Percentiles rank a stretch among this genome's conserved stretches.
Conservation (phyloP, 2,329 filamentous ascomycete genomes). For the Phyllosticta citriasiana region DNA sequence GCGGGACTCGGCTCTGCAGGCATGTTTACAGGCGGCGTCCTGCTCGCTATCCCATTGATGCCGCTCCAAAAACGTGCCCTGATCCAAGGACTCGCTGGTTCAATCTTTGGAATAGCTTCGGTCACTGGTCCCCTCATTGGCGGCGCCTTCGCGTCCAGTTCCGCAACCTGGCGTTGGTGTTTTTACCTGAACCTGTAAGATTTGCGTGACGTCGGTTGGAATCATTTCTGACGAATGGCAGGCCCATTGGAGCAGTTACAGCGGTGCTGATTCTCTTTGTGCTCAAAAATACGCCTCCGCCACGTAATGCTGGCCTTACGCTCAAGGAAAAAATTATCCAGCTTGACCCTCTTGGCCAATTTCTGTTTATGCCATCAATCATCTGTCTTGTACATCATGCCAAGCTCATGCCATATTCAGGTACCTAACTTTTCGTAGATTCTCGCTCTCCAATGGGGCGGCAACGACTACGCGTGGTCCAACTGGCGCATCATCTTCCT, state of each 20-base stretch:
- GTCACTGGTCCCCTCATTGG: conserved; percentile 42
- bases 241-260: conserved; percentile 38
- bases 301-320: conserved; percentile 21
- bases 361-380: conserved; percentile 36
- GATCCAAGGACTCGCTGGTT: conserved; percentile 24
- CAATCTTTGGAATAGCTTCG: conserved; percentile 39
- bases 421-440: not conserved
- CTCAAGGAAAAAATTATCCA: conserved; percentile 22
- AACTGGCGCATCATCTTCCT: conserved; percentile 37
- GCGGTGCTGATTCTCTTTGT: conserved; percentile 32
- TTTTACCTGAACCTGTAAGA: conserved; percentile 6
- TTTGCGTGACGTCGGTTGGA: not conserved
- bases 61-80: conserved; percentile 34
- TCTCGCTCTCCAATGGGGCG: conserved; percentile 42
- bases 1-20: conserved; percentile 35
- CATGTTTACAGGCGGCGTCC: not conserved
- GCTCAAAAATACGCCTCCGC: conserved; percentile 15
- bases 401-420: not conserved
- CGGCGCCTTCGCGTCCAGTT: conserved; percentile 33
- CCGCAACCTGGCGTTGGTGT: conserved; percentile 36
- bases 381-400: conserved; percentile 32
- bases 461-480: conserved; percentile 37
- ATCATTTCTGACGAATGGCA: not conserved
- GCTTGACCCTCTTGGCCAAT: conserved; percentile 37
- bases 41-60: conserved; percentile 23